Evolutionary conservation across 495 filamentous ascomycete species (phyloP), one percentile per base, ranked within the genome.

Genomic region (Copromyces sp.): DNA sequence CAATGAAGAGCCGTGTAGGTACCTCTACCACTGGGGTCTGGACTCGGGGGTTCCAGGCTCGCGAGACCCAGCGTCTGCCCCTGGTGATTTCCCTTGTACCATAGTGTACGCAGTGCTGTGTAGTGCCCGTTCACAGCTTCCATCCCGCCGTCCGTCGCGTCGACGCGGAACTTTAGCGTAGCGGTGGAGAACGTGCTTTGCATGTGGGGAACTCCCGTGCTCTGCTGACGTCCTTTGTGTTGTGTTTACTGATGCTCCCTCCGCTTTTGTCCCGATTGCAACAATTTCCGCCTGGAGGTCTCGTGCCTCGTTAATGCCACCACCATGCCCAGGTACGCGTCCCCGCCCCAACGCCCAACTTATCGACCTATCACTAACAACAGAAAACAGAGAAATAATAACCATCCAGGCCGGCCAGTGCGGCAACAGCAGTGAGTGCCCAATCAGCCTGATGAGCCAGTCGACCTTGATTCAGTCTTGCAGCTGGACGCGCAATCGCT

Each of bases 401-500:
- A 99, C 96, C 44, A 92, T 99, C 74, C 95, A 99, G 84, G 94
- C 96, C 70, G 95, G 95, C 87, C 95, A 99, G 82, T 99, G 95
- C 89, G 95, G 95, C 87, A 99, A 99, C 82, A 98, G 94, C 86
- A 94, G 94, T 97, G 80, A 85, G 92, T 90, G 32, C 68, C 59
- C 16, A 29, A 40, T 47, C 65, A 24, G 35, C 68, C 70, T 7
- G 38, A 14, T 8, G 16, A 69, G 39, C 6, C 16, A 7, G 68
- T 44, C 68, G 11, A 17, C 53, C 53, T 61, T 65, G 6, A 9
- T 14, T 29, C 53, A 35, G 29, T 65, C 53, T 35, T 17, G 39
- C 59, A n/a, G 44, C 44, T 16, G 45, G 38, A 20, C 42, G 35
- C 29, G 35, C 47, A 47, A 53, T 72, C 2, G 59, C 65, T 69